Evolutionary conservation across 345 rosid species (phyloP).

Genomic region (Clausena lansium): DNA sequence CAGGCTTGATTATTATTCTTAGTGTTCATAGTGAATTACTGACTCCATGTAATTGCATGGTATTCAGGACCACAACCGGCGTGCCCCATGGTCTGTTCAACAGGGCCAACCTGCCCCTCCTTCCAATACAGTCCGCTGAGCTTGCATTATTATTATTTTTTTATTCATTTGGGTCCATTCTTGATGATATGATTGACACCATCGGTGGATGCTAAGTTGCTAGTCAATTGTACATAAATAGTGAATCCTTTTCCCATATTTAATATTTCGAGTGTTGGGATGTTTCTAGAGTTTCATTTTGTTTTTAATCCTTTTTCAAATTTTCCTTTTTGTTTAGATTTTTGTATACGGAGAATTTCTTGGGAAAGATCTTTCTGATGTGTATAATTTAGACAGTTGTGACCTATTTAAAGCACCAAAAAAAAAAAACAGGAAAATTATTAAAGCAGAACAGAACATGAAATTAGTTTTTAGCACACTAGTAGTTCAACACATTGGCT

Average conservation of each 20-base stretch:
- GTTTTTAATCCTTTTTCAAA: not conserved
- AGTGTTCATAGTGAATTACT: not conserved
- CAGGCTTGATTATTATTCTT: not conserved
- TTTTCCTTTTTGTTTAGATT: not conserved
- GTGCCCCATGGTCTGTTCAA: slow-evolving; percentile 79
- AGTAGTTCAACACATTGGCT: slow-evolving; percentile 76
- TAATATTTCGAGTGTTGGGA: not conserved
- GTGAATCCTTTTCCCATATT: not conserved
- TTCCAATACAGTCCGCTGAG: slow-evolving; percentile 34
- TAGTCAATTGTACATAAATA: slow-evolving; percentile 1
- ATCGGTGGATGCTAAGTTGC: not conserved
- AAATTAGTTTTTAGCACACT: not conserved
- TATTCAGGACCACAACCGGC: slow-evolving; percentile 62
- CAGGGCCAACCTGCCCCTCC: slow-evolving; percentile 55
- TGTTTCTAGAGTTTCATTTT: not conserved
- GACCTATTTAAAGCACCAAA: too few relatives aligned
- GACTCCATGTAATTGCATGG: slow-evolving; percentile 7
- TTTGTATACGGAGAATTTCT: not conserved
- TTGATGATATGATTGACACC: not conserved
- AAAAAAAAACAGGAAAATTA: not conserved
- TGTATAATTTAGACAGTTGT: not conserved
- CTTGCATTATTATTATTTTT: not conserved
- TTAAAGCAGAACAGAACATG: not conserved
- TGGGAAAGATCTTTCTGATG: too few relatives aligned
- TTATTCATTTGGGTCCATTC: too few relatives aligned